Conservation (phyloP, 129 eudicot species). For the Chrysanthemum seticuspe region DNA sequence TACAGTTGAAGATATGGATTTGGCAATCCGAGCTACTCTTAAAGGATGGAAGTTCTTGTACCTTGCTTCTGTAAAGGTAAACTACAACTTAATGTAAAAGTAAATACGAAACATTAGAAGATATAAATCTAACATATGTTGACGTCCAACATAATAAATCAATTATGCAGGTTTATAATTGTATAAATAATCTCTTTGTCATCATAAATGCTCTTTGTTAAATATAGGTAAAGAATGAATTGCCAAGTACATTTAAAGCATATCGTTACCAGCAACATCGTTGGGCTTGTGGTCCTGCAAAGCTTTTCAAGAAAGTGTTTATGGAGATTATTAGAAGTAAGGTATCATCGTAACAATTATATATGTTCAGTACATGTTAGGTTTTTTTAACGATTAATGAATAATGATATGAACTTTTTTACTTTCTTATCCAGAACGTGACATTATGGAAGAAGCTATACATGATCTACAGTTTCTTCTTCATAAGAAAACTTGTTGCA, state of each 20-base stretch:
- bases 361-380: background rate
- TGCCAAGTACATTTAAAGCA: constrained; percentile 50
- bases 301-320: constrained; percentile 43
- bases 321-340: constrained; percentile 38
- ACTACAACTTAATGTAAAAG: background rate
- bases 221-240: constrained; percentile 41
- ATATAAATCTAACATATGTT: background rate
- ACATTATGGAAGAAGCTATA: constrained; percentile 31
- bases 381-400: background rate
- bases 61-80: constrained; percentile 40
- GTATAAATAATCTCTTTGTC: background rate
- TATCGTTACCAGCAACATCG: constrained; percentile 51
- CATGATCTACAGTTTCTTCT: constrained; percentile 30
- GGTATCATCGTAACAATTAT: constrained; percentile 9
- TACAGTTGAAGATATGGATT: constrained; percentile 53
- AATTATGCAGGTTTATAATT: background rate
- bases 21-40: constrained; percentile 30
- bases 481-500: constrained; percentile 39
- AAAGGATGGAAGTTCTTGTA: constrained; percentile 51
- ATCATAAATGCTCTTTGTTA: constrained; percentile 1
- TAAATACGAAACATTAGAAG: background rate
- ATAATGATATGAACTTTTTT: background rate
- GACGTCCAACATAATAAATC: background rate
- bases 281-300: constrained; percentile 58
- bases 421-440: constrained; percentile 23